Evolutionary conservation across 148 eudicot species (phyloP).

Genomic region (Nepenthes gracilis): DNA sequence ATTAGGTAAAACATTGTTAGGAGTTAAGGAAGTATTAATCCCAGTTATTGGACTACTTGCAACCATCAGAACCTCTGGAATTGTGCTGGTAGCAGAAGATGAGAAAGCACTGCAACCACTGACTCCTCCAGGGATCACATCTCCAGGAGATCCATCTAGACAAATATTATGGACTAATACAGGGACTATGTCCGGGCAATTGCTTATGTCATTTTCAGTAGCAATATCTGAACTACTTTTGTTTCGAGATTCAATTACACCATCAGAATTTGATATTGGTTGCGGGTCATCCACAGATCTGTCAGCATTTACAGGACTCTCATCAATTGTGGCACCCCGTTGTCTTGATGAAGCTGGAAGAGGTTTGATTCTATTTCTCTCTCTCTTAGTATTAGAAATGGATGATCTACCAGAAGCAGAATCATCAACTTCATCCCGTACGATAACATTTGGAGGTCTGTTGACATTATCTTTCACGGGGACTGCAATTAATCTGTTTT

Average conservation of each 20-base stretch:
- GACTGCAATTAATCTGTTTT: conserved; percentile 3
- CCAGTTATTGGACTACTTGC: conserved; percentile 4
- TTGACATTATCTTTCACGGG: conserved; percentile 1
- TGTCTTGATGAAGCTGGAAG: conserved; percentile 11
- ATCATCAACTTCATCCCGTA: conserved; percentile 7
- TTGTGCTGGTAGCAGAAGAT: conserved; percentile 3
- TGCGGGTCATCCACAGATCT: conserved; percentile 11
- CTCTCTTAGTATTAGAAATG: conserved; percentile 10
- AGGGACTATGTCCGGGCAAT: conserved; percentile 11
- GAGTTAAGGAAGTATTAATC: conserved; percentile 11
- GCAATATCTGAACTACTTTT: conserved; percentile 7
- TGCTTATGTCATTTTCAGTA: conserved; percentile 12
- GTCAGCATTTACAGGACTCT: conserved; percentile 12
- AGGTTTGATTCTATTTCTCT: conserved; percentile 10
- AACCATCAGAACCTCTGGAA: conserved; percentile 2
- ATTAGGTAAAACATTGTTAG: conserved; percentile 13
- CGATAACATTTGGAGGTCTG: conserved; percentile 13
- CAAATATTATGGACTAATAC: conserved; percentile 11
- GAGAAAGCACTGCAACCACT: not conserved
- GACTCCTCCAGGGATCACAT: conserved; percentile 6
- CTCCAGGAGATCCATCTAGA: conserved; percentile 12
- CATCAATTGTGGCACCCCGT: conserved; percentile 8
- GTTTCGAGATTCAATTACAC: conserved; percentile 6
- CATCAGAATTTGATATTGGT: conserved; percentile 15
- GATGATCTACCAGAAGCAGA: conserved; percentile 17